A percentile compares a stretch with the other conserved stretches of the same genome.
Evolutionary conservation across 1,284 basidiomycete species (phyloP).

Genomic region (Ganoderma resinaceum): DNA sequence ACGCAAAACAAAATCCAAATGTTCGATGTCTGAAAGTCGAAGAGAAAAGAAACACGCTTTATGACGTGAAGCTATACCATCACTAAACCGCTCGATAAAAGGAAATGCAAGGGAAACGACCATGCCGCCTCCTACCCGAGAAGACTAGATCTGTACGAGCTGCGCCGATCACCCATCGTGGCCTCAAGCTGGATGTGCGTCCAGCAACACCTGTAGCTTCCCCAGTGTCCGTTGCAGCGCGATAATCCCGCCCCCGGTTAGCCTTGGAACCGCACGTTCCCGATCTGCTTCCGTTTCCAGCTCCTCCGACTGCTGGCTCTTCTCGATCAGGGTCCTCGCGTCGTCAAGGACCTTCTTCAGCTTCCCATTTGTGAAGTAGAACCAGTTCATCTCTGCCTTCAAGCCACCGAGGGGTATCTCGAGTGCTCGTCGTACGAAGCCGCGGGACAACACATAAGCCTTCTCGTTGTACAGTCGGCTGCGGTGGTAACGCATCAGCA

Average conservation of each 20-base stretch:
- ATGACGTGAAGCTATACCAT: not conserved
- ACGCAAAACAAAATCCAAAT: not conserved
- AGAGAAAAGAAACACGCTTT: not conserved
- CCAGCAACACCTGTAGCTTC: constrained; percentile 42
- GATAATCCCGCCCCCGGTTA: constrained; percentile 85
- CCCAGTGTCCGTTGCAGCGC: constrained; percentile 75
- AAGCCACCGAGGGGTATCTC: constrained; percentile 79
- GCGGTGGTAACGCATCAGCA: constrained; percentile 18
- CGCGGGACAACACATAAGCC: constrained; percentile 89
- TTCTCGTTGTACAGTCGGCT: constrained; percentile 91
- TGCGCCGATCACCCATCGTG: not conserved
- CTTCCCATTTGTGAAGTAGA: constrained; percentile 74
- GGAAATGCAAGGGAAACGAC: not conserved
- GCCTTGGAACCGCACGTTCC: constrained; percentile 75
- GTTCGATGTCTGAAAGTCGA: not conserved
- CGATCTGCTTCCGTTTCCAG: constrained; percentile 47
- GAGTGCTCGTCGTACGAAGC: constrained; percentile 87
- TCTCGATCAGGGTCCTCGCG: constrained; percentile 70
- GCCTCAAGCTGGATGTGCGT: constrained; percentile 22
- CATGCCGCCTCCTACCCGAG: not conserved
- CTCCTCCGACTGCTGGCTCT: constrained; percentile 56
- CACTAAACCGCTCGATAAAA: not conserved
- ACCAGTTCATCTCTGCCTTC: constrained; percentile 75
- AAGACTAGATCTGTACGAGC: not conserved
- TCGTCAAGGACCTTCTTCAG: constrained; percentile 75